Conservation (phyloP, 1,284 basidiomycete genomes). For the Papiliotrema fonsecae region DNA sequence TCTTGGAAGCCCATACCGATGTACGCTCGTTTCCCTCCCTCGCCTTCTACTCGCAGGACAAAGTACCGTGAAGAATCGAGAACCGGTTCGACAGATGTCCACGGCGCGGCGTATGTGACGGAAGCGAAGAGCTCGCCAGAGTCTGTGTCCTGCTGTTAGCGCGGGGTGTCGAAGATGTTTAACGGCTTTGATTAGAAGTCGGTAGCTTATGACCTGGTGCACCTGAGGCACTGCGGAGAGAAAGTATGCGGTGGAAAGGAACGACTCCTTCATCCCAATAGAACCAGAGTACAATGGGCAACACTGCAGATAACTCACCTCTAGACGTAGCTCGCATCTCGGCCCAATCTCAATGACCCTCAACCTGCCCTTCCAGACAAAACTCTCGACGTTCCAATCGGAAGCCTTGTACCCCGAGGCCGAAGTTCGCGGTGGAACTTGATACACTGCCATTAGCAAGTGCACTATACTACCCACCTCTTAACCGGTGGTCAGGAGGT, state of each 20-base stretch:
- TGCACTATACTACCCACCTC: background rate
- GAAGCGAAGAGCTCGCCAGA: constrained; percentile 69
- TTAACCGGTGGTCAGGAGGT: too few species aligned
- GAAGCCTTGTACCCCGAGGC: constrained; percentile 47
- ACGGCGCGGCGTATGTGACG: constrained; percentile 73
- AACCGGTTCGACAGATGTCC: constrained; percentile 84
- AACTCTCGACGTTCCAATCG: constrained; percentile 46
- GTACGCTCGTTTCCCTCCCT: constrained; percentile 77
- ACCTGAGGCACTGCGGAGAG: background rate
- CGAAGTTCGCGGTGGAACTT: constrained; percentile 46
- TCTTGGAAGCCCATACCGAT: constrained; percentile 93
- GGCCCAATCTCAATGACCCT: constrained; percentile 43
- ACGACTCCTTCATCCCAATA: too few species aligned
- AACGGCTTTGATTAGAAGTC: background rate
- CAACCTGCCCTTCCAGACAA: constrained; percentile 49
- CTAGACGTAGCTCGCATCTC: constrained; percentile 44
- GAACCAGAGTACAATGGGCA: too few species aligned
- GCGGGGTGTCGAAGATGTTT: background rate
- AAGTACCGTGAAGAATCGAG: constrained; percentile 95
- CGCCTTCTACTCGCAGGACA: constrained; percentile 79
- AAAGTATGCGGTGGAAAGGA: background rate
- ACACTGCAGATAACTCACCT: constrained; percentile 39
- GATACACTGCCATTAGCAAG: constrained; percentile 37
- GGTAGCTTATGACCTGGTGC: background rate
- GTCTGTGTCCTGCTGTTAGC: constrained; percentile 29